Percentiles rank a stretch among this genome's conserved stretches.
Evolutionary conservation across 1,284 basidiomycete species (phyloP).

Genomic region (Anthracocystis setariae): DNA sequence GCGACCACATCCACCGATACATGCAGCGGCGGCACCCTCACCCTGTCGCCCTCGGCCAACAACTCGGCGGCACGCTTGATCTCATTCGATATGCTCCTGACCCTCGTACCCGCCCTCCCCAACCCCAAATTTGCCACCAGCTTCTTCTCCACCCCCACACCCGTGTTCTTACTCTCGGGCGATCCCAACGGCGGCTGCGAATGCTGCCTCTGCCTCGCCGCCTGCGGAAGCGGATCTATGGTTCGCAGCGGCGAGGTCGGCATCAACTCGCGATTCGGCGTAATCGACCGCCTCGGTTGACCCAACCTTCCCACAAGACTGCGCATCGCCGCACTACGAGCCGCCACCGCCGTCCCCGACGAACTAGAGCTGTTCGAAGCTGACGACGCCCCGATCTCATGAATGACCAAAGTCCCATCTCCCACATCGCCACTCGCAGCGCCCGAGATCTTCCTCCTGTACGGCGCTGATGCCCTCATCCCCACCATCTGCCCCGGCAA

Average conservation of each 20-base stretch:
- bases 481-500: conserved; percentile 29
- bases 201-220: conserved; percentile 23
- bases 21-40: conserved; percentile 16
- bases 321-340: conserved; percentile 41
- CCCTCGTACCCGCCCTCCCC: conserved; percentile 24
- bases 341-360: conserved; percentile 8
- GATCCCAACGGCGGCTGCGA: conserved; percentile 34
- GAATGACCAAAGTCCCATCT: conserved; percentile 27
- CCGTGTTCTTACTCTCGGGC: conserved; percentile 9
- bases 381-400: conserved; percentile 26
- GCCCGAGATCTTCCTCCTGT: conserved; percentile 44
- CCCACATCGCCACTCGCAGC: conserved; percentile 20
- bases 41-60: conserved; percentile 5
- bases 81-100: conserved; percentile 38
- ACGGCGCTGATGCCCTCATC: conserved; percentile 39
- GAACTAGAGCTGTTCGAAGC: conserved; percentile 15
- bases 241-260: conserved; percentile 32
- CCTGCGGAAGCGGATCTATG: conserved; percentile 27
- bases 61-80: conserved; percentile 29
- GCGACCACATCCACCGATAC: conserved; percentile 20
- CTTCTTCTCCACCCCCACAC: conserved; percentile 11
- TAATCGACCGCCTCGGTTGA: conserved; percentile 36
- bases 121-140: conserved; percentile 1
- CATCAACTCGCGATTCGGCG: conserved; percentile 38
- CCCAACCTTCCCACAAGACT: conserved; percentile 33